These are phyloP conservation scores for Closterium sp. DNA, from an alignment of 139 green algal genomes.

Conservation along the genomic window DNA sequence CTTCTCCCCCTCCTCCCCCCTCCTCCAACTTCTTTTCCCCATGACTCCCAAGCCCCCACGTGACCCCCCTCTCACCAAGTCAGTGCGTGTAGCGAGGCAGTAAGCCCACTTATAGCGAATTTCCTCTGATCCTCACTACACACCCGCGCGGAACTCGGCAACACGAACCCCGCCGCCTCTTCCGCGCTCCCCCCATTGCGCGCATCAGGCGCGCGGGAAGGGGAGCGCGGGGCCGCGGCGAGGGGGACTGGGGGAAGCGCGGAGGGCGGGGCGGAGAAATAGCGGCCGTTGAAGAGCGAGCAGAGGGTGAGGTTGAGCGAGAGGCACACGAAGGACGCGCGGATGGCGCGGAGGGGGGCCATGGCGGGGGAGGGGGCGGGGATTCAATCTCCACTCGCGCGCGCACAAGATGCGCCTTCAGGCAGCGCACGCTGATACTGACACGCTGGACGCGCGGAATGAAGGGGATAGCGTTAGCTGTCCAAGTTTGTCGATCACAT, in stretches of 20 bases:
- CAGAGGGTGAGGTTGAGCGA: not conserved
- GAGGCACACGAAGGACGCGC: not conserved
- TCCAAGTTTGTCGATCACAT: no score
- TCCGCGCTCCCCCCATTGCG: not conserved
- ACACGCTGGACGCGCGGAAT: no score
- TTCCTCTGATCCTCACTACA: not conserved
- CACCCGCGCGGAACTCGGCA: not conserved
- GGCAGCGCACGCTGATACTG: no score
- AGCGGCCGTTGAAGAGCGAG: not conserved
- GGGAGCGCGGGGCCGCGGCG: no score
- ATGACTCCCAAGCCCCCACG: not conserved
- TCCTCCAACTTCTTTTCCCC: not conserved
- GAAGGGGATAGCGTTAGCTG: no score
- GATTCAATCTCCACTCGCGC: not conserved
- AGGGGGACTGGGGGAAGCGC: not conserved
- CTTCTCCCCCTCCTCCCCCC: not conserved
- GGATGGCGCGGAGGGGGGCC: not conserved
- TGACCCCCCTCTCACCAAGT: not conserved
- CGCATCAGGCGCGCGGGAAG: not conserved
- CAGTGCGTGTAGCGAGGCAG: not conserved
- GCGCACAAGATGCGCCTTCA: not conserved
- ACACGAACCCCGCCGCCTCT: not conserved
- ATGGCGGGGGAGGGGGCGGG: not conserved
- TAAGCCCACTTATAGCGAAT: not conserved
- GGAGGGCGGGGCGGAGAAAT: not conserved